A percentile compares a stretch with the other conserved stretches of the same genome.
phyloP scores from a whole-genome alignment of 305 asterid species.

The Rubia peregrina region DNA sequence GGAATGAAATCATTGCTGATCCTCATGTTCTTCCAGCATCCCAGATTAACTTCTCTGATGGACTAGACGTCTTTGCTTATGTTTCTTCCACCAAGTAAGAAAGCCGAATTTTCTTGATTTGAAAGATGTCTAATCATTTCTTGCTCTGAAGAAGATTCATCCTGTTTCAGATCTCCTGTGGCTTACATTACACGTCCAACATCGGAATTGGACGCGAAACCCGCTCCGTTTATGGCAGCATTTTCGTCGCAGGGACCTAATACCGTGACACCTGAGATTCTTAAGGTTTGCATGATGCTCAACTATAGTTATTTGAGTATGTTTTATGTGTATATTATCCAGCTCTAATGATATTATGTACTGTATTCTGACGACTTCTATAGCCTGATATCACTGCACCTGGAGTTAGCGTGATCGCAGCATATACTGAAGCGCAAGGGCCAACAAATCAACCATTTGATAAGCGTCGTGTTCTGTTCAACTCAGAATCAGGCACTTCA shows the following conservation, averaged over 20 bases:
- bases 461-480: slow-evolving; percentile 45
- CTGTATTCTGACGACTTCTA: background rate
- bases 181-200: slow-evolving; percentile 52
- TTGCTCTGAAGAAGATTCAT: background rate
- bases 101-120: background rate
- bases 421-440: slow-evolving; percentile 60
- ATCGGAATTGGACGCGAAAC: slow-evolving; percentile 58
- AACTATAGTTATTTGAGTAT: background rate
- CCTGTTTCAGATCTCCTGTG: slow-evolving; percentile 38
- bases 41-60: slow-evolving; percentile 69
- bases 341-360: background rate
- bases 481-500: slow-evolving; percentile 66
- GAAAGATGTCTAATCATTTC: background rate
- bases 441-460: slow-evolving; percentile 62
- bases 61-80: slow-evolving; percentile 47
- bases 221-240: slow-evolving; percentile 93
- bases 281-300: slow-evolving; percentile 45
- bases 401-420: slow-evolving; percentile 84
- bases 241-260: slow-evolving; percentile 86
- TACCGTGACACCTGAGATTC: slow-evolving; percentile 61
- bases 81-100: slow-evolving; percentile 52
- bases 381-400: slow-evolving; percentile 98
- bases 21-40: slow-evolving; percentile 89
- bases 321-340: no score
- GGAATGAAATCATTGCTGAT: slow-evolving; percentile 76